Percentiles rank a stretch among this genome's conserved stretches.
Evolutionary conservation across 2,329 filamentous ascomycete genomes (phyloP).

Genomic region (Lomentospora prolificans): DNA sequence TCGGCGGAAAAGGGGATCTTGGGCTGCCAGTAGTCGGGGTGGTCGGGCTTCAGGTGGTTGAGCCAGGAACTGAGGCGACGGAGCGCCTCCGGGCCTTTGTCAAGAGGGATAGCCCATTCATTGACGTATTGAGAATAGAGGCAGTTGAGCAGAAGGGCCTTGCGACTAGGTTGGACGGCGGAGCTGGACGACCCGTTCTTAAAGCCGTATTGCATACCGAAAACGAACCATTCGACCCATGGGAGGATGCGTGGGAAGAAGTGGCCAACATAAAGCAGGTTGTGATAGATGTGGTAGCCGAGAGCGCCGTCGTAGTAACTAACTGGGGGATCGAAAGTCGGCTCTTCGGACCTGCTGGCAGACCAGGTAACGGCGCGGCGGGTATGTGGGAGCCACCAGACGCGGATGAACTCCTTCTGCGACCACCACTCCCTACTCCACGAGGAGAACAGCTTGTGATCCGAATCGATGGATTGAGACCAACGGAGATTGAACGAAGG

Average conservation of each 20-base stretch:
- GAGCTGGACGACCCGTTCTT: constrained; percentile 53
- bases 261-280: constrained; percentile 71
- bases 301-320: constrained; percentile 75
- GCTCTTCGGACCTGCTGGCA: constrained; percentile 65
- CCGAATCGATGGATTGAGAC: constrained; percentile 67
- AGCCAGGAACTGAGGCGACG: constrained; percentile 79
- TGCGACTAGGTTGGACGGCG: constrained; percentile 71
- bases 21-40: constrained; percentile 53
- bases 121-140: constrained; percentile 98
- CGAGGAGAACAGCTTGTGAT: constrained; percentile 55
- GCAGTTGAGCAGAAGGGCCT: constrained; percentile 90
- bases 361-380: constrained; percentile 81
- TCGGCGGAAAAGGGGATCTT: constrained; percentile 73
- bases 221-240: constrained; percentile 91
- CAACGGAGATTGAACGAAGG: constrained; percentile 78
- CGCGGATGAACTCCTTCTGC: constrained; percentile 75
- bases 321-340: constrained; percentile 45
- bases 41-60: constrained; percentile 49
- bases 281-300: constrained; percentile 87
- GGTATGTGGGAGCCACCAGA: constrained; percentile 97
- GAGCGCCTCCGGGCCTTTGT: constrained; percentile 79
- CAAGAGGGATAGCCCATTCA: constrained; percentile 88
- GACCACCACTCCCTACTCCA: constrained; percentile 76
- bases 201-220: constrained; percentile 96
- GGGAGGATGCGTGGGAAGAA: constrained; percentile 72